These are phyloP conservation scores for Neofusicoccum kwambonambiense DNA, from an alignment of 2,329 filamentous ascomycete species.

Conservation along the genomic window DNA sequence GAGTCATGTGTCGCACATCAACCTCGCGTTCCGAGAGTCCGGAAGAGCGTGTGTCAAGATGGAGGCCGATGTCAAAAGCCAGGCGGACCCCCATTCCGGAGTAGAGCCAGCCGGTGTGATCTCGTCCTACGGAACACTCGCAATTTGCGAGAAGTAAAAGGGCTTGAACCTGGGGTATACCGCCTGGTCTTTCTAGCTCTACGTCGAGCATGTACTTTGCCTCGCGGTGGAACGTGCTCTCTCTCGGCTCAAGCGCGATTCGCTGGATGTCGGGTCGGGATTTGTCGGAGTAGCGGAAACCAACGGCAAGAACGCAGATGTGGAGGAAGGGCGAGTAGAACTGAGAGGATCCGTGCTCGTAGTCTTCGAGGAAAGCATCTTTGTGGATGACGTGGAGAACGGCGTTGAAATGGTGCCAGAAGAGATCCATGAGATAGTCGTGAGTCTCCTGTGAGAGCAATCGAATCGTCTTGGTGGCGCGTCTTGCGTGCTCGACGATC, in stretches of 20 bases:
- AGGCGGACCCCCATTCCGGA: slow-evolving; percentile 38
- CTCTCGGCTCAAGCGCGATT: slow-evolving; percentile 47
- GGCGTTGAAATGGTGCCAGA: slow-evolving; percentile 54
- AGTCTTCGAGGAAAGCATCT: slow-evolving; percentile 50
- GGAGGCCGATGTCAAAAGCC: slow-evolving; percentile 28
- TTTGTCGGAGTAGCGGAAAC: slow-evolving; percentile 53
- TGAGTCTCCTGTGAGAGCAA: slow-evolving; percentile 49
- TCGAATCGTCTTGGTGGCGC: slow-evolving; percentile 50
- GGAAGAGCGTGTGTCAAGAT: slow-evolving; percentile 43
- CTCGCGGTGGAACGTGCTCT: slow-evolving; percentile 55
- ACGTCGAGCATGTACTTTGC: slow-evolving; percentile 56
- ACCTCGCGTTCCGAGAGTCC: slow-evolving; percentile 43
- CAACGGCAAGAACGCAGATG: slow-evolving; percentile 53
- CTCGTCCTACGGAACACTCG: slow-evolving; percentile 54
- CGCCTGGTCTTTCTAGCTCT: slow-evolving; percentile 53
- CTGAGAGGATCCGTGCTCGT: slow-evolving; percentile 45
- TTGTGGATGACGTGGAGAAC: slow-evolving; percentile 52
- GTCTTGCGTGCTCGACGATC: slow-evolving; percentile 42
- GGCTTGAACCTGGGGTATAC: slow-evolving; percentile 54
- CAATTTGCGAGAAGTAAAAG: slow-evolving; percentile 53
- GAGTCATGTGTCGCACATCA: slow-evolving; percentile 39
- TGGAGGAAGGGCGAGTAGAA: slow-evolving; percentile 56
- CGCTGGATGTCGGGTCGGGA: slow-evolving; percentile 49
- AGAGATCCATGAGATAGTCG: slow-evolving; percentile 53
- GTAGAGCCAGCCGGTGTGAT: slow-evolving; percentile 55